These are phyloP conservation scores for Neurospora sp. DNA, from an alignment of 495 filamentous ascomycete genomes.

Conservation along the genomic window DNA sequence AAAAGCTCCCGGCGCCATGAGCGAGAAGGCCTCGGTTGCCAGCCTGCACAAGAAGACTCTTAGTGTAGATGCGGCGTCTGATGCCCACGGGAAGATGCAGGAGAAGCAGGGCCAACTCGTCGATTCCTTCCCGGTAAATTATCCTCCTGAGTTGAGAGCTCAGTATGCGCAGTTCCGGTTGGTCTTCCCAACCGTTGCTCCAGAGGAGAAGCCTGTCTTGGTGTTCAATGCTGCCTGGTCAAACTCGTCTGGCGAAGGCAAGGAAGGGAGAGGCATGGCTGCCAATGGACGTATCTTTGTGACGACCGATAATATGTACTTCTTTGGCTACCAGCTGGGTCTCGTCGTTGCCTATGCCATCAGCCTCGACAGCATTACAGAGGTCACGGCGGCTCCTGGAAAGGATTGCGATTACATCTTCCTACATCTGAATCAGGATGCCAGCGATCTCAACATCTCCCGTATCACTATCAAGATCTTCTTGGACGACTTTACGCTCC, in stretches of 20 bases:
- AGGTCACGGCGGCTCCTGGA: slow-evolving; percentile 83
- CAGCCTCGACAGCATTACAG: slow-evolving; percentile 61
- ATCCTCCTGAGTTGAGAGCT: slow-evolving; percentile 70
- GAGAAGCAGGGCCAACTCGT: slow-evolving; percentile 18
- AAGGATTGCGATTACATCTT: slow-evolving; percentile 90
- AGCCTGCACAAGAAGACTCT: slow-evolving; percentile 66
- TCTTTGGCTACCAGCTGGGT: slow-evolving; percentile 93
- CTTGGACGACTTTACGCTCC: slow-evolving; percentile 71
- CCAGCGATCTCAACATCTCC: slow-evolving; percentile 52
- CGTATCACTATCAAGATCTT: slow-evolving; percentile 84
- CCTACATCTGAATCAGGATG: slow-evolving; percentile 60
- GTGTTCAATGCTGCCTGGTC: slow-evolving; percentile 48
- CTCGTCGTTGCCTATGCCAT: slow-evolving; percentile 73
- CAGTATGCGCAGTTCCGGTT: slow-evolving; percentile 92
- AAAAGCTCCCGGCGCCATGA: slow-evolving; percentile 24
- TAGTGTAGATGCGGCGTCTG: slow-evolving; percentile 52
- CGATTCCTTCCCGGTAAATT: slow-evolving; percentile 66
- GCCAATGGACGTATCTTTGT: slow-evolving; percentile 76
- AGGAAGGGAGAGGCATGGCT: slow-evolving; percentile 26
- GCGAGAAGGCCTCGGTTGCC: slow-evolving; percentile 15
- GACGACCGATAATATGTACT: slow-evolving; percentile 77
- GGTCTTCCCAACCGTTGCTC: slow-evolving; percentile 70
- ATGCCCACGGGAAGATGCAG: slow-evolving; percentile 28
- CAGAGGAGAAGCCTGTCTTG: slow-evolving; percentile 67
- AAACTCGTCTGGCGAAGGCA: slow-evolving; percentile 28